phyloP scores from a whole-genome alignment of 805 yeast species.

The Sungouiella thailandica region DNA sequence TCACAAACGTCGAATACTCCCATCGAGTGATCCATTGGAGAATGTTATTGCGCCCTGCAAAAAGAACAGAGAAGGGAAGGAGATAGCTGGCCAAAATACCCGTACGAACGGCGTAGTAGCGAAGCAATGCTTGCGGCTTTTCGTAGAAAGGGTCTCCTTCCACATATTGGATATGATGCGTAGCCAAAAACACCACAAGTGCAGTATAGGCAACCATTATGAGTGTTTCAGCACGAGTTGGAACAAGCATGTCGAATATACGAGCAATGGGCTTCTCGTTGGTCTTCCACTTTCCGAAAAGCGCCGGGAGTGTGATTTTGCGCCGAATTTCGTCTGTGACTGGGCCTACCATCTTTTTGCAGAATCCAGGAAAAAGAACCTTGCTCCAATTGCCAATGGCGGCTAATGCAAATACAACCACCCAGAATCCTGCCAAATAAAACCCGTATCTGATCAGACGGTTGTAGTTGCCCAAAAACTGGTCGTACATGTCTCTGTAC shows the following conservation, averaged over 20 bases:
- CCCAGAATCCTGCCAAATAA: conserved; percentile 29
- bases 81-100: conserved; percentile 15
- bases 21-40: conserved; percentile 35
- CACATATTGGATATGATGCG: conserved; percentile 8
- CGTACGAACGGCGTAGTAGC: conserved; percentile 29
- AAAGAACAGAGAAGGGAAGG: conserved; percentile 11
- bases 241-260: conserved; percentile 25
- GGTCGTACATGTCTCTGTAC: conserved; percentile 27
- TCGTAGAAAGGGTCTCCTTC: conserved; percentile 11
- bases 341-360: conserved; percentile 21
- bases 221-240: conserved; percentile 12
- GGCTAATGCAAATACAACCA: conserved; percentile 19
- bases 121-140: conserved; percentile 31
- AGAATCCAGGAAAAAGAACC: conserved; percentile 18
- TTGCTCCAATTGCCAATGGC: conserved; percentile 32
- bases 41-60: conserved; percentile 16
- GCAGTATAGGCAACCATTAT: conserved; percentile 6
- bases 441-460: conserved; percentile 35
- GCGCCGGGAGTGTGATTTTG: conserved; percentile 37
- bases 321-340: conserved; percentile 29
- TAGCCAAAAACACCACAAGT: conserved; percentile 2
- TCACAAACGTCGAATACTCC: conserved; percentile 46
- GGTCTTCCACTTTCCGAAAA: conserved; percentile 23
- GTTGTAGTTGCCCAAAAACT: conserved; percentile 37
- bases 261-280: conserved; percentile 17